Evolutionary conservation across 2,329 filamentous ascomycete species (phyloP).

Genomic region (Venturia asperata): DNA sequence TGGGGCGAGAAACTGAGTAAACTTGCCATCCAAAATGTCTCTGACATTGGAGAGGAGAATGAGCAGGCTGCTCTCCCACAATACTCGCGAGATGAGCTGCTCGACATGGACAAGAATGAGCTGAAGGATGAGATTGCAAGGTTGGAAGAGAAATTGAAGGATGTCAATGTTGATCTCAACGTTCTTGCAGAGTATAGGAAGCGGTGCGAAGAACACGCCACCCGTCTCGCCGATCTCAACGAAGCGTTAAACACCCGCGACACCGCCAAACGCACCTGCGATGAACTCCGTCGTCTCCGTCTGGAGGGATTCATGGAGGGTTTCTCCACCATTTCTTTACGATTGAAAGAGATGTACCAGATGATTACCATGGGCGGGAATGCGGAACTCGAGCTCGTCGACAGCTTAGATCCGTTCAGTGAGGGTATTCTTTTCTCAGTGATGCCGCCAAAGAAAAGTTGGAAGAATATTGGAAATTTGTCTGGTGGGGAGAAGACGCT

Average conservation of each 20-base stretch:
- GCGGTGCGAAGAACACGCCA: constrained; percentile 72
- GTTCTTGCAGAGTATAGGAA: constrained; percentile 86
- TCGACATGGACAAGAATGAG: constrained; percentile 54
- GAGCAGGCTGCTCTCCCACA: constrained; percentile 51
- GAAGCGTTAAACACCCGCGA: constrained; percentile 73
- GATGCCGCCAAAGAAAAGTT: constrained; percentile 99
- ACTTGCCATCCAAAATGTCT: constrained; percentile 71
- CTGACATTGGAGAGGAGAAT: constrained; percentile 49
- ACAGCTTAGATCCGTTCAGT: constrained; percentile 91
- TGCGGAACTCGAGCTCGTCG: constrained; percentile 92
- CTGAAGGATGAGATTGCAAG: constrained; percentile 59
- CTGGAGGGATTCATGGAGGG: constrained; percentile 98
- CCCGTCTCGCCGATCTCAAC: constrained; percentile 76
- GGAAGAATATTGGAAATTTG: constrained; percentile 98
- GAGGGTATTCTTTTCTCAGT: constrained; percentile 96
- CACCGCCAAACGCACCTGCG: constrained; percentile 80
- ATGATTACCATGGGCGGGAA: constrained; percentile 99
- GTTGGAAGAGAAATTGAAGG: constrained; percentile 70
- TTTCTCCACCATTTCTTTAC: constrained; percentile 86
- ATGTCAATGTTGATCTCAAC: constrained; percentile 77
- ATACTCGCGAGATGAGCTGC: constrained; percentile 66
- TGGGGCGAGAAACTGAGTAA: constrained; percentile 89
- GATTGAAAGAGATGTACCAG: constrained; percentile 99
- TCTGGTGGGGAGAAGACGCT: constrained; percentile 97
- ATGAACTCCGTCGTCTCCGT: constrained; percentile 82